Conservation (phyloP, 352 stramenopile species). For the Phytophthora sojae region DNA sequence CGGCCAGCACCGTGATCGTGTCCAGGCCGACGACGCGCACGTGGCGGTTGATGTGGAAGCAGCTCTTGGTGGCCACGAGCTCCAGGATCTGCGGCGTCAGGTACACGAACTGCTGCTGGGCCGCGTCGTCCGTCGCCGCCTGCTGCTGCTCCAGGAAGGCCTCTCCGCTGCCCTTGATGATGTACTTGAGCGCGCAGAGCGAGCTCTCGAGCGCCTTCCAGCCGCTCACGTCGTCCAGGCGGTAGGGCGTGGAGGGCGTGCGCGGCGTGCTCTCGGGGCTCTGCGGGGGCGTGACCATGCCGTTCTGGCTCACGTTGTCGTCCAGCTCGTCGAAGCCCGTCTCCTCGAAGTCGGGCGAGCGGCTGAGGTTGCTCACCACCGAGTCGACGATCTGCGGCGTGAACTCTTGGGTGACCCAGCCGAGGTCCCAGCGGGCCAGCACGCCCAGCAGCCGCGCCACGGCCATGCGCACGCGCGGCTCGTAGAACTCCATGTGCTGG, state of each 20-base stretch:
- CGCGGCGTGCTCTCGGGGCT: constrained; percentile 69
- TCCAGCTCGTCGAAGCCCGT: constrained; percentile 78
- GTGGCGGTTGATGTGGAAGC: constrained; percentile 96
- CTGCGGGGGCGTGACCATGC: constrained; percentile 74
- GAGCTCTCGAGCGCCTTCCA: constrained; percentile 97
- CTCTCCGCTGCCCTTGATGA: constrained; percentile 81
- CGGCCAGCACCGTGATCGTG: constrained; percentile 78
- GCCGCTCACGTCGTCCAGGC: constrained; percentile 96
- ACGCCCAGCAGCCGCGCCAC: constrained; percentile 78
- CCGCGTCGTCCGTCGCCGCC: neutral
- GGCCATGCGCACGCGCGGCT: constrained; percentile 83
- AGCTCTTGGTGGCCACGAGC: constrained; percentile 78
- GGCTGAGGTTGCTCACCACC: constrained; percentile 73
- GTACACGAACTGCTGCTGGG: constrained; percentile 54
- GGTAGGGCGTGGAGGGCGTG: constrained; percentile 79
- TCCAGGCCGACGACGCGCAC: constrained; percentile 91
- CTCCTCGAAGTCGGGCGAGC: constrained; percentile 85
- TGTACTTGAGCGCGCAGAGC: constrained; percentile 86
- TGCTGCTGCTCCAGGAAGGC: constrained; percentile 52
- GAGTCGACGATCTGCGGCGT: constrained; percentile 79
- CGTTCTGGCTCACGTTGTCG: constrained; percentile 84
- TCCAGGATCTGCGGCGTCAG: constrained; percentile 71
- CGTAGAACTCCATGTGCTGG: constrained; percentile 85
- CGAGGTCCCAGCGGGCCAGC: constrained; percentile 68
- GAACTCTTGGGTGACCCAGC: constrained; percentile 69